Percentiles rank a stretch among this genome's conserved stretches.
These are phyloP conservation scores for Adansonia madagascariensis DNA, from an alignment of 441 rosid genomes.

Conservation along the genomic window DNA sequence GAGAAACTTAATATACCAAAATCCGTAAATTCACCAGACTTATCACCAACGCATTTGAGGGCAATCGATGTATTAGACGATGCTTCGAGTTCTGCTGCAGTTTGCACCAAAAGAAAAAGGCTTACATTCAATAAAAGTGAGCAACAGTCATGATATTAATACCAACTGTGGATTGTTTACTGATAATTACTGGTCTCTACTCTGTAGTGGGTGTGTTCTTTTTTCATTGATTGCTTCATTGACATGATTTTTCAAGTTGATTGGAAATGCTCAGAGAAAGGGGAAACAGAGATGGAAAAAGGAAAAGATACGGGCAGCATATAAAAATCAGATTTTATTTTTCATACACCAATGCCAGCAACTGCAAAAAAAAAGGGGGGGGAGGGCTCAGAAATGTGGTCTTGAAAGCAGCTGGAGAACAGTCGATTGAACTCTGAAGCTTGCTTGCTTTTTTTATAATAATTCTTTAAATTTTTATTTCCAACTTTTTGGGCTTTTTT, in stretches of 20 bases:
- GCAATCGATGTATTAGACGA: conserved; percentile 25
- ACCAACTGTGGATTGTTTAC: neutral
- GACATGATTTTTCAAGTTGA: conserved; percentile 24
- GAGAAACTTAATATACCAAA: conserved; percentile 29
- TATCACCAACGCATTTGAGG: conserved; percentile 29
- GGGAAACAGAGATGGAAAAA: conserved; percentile 18
- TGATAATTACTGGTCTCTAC: conserved; percentile 5
- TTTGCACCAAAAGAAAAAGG: conserved; percentile 47
- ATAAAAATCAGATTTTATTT: conserved; percentile 31
- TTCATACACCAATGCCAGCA: neutral
- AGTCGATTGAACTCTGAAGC: conserved; percentile 22
- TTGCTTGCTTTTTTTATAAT: neutral
- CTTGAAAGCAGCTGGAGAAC: conserved; percentile 31
- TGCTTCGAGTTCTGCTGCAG: conserved; percentile 36
- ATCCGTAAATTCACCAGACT: conserved; percentile 29
- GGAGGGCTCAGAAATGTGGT: conserved; percentile 26
- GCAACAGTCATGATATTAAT: conserved; percentile 2
- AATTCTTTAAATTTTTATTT: neutral
- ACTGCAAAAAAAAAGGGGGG: neutral
- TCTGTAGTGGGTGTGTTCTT: conserved; percentile 15
- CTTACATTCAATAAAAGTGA: conserved; percentile 36
- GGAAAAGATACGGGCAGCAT: conserved; percentile 27
- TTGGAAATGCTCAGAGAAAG: conserved; percentile 22
- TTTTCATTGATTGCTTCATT: conserved; percentile 9
- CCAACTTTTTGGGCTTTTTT: conserved; percentile 32